Base-by-base conservation (phyloP, 768 basidiomycete genomes). In the Boletus pseudopeckii region DNA sequence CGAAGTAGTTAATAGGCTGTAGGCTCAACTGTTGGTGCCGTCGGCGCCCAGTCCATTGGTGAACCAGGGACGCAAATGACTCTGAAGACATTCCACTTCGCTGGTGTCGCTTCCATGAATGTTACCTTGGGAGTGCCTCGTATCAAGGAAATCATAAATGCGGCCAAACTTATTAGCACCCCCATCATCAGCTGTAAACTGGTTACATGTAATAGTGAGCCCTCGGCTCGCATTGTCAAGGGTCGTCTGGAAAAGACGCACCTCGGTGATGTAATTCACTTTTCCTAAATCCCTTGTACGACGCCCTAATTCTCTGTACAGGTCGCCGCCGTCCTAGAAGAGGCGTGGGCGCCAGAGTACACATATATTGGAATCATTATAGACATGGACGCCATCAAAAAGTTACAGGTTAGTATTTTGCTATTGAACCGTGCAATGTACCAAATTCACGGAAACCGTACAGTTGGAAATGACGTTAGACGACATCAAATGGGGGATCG, bases 31-130 rank as follows among this genome's bases (percentile, higher is more conserved):
- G 97, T 99, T 18, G 97, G 97, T 28, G 97, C 97, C 30, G 93
- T 99, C 39, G 97, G 96, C 5, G 97, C 97, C 6, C 97, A 99
- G 67, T 98, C 97, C 1, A 98, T 99, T 59, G 97, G 97, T 64
- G 97, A 99, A 72, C 97, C 97, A 1, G 97, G 96, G 39, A 99
- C 97, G 0, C 97, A 99, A 68, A 99, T 99, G 97, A 98, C 96
- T 2, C 72, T 98, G 59, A 98, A 98, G 74, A 98, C 97, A 52
- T 99, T 99, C 84, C 97, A 99, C 79, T 99, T 98, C 72, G 97
- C 97, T 63, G 97, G 97, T 75, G 96, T 99, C 57, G 97, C 97
- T 8, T 96, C 95, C 36, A 99, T 98, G 97, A 98, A 98, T 74
- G 93, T 99, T 58, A 99, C 97, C 0, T 83, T 98, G 36, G 97